Base-by-base conservation (phyloP, 495 filamentous ascomycete genomes). In the Diplogelasinospora grovesii region DNA sequence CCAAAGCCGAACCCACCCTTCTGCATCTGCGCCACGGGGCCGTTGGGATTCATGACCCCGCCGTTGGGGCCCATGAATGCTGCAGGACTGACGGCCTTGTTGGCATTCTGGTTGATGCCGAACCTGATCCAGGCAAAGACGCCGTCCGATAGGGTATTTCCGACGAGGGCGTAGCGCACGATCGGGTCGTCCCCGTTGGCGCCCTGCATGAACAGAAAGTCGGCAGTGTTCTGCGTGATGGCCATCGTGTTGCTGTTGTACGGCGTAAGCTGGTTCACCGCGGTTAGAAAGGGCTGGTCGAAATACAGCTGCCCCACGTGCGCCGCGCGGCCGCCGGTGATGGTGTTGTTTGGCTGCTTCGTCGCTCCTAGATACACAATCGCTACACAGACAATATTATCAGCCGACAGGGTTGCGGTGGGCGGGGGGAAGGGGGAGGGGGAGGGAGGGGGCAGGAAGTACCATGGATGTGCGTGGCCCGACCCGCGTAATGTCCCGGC, bases 251-350 rank as follows among this genome's bases (percentile, higher is more conserved):
- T 83, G 33, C 54, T 68, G 46, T 50, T 68, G 57, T 84, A 82
- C 0, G 78, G 78, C 6, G 54, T 42, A 1, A 57, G 54, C 20
- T 56, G 53, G 44, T 80, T 71, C 38, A 73, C 70, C 2, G 49
- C 64, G 9, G 45, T 41, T 20, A 61, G 40, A 3, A 83, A 68
- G 18, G 64, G 55, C 46, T 78, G 66, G 50, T 79, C 73, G 41
- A 73, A 83, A 74, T 78, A 83, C 25, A 80, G 30, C 53, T 84
- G 77, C 18, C 78, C 77, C 34, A 81, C 60, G 55, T 82, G 73
- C 1, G 69, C 60, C 8, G 74, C 68, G 0, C 48, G 46, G 8
- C 73, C 75, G 29, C 67, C 68, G 14, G 56, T 64, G 38, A 73
- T 57, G 31, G 70, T 77, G 52, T 69, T 69, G 60, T 77, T 80